These are phyloP conservation scores for Passiflora organensis DNA, from an alignment of 345 rosid species.

Conservation along the genomic window DNA sequence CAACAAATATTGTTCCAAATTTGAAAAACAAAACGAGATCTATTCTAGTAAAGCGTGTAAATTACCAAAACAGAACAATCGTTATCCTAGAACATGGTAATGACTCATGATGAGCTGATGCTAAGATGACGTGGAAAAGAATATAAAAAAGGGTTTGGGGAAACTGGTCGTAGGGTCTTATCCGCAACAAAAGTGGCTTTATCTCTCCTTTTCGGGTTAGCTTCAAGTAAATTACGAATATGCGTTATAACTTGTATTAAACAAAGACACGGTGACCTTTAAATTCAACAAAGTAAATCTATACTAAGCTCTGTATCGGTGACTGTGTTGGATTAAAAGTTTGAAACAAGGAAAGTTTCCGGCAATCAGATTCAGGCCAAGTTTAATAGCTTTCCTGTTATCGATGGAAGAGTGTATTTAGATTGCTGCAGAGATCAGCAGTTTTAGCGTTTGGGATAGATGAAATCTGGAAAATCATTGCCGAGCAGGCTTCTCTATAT, in stretches of 20 bases:
- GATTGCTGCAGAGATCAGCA: background rate
- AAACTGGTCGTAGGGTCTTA: conserved; percentile 10
- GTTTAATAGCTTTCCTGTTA: background rate
- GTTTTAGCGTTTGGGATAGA: no score
- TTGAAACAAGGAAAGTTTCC: background rate
- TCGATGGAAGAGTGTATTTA: background rate
- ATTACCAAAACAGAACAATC: background rate
- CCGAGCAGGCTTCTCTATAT: no score
- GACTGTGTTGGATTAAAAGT: no score
- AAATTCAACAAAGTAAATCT: no score
- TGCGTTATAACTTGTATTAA: no score
- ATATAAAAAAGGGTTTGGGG: background rate
- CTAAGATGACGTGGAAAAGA: no score
- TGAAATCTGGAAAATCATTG: no score
- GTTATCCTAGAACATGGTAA: background rate
- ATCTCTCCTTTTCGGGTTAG: no score
- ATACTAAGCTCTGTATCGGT: no score
- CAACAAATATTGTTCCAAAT: background rate
- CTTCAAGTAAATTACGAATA: no score
- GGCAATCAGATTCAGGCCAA: background rate
- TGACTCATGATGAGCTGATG: background rate
- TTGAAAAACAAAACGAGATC: background rate
- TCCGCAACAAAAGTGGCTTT: conserved; percentile 19
- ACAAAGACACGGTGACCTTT: no score
- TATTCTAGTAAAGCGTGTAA: background rate